Conservation (phyloP, 2,329 filamentous ascomycete genomes). For the Cordyceps fumosorosea region DNA sequence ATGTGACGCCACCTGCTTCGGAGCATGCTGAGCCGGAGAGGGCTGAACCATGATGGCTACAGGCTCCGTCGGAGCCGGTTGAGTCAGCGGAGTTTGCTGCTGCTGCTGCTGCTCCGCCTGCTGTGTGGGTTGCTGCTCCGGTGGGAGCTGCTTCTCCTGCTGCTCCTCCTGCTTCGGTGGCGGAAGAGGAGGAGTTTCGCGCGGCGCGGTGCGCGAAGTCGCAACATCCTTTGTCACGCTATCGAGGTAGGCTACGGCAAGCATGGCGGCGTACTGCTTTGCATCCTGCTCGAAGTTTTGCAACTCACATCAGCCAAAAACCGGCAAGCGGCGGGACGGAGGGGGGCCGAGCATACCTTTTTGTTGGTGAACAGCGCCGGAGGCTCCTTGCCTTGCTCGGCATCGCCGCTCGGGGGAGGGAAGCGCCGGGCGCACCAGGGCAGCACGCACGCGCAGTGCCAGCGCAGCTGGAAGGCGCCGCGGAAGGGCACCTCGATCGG, state of each 20-base stretch:
- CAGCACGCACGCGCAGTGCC: conserved; percentile 22
- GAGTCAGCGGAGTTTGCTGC: not conserved
- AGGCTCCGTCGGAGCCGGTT: too few species aligned
- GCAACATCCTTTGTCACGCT: not conserved
- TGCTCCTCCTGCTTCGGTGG: too few species aligned
- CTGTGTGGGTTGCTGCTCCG: not conserved
- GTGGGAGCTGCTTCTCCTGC: not conserved
- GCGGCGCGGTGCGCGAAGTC: not conserved
- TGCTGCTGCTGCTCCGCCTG: not conserved
- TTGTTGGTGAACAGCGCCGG: conserved; percentile 37
- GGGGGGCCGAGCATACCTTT: conserved; percentile 26
- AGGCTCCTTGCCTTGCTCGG: conserved; percentile 16
- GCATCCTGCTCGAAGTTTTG: conserved; percentile 28
- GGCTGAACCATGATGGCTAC: too few species aligned
- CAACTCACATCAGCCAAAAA: too few species aligned
- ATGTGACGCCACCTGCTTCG: not conserved
- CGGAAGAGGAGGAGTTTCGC: not conserved
- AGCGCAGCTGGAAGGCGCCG: conserved; percentile 17
- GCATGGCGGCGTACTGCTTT: conserved; percentile 46
- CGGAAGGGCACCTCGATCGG: conserved; percentile 19
- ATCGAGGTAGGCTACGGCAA: conserved; percentile 37
- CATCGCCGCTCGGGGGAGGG: conserved; percentile 7
- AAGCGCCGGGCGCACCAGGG: conserved; percentile 19
- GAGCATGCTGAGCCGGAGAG: not conserved
- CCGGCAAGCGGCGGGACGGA: not conserved